Evolutionary conservation across 164 flowering plant genomes (phyloP), one percentile per base, ranked within the genome.

Genomic region (Tetrastigma voinierianum): DNA sequence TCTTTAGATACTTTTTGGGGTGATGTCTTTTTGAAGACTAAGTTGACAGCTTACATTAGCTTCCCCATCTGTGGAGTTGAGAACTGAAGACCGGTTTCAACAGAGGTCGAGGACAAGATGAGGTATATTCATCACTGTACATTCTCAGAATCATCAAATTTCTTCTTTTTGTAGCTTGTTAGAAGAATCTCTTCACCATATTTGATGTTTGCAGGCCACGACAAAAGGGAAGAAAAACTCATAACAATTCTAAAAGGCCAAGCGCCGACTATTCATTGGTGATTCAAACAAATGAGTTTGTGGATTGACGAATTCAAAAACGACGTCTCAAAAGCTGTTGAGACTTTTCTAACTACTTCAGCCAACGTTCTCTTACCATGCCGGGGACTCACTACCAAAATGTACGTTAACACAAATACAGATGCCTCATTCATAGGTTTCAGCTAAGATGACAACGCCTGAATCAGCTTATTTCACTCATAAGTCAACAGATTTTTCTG

Each of bases 1-100:
- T 94, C 2, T 94, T 94, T 81, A 96, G 96, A 94, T 94, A 97
- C 84, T 88, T 56, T 91, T 94, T 97, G 97, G 40, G 91, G 95
- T 72, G 97, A 94, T 0, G 66, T 68, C n/a, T 94, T n/a, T n/a
- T 94, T 76, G 98, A 91, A 72, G 96, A 94, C 64, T 94, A 94
- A 79, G 72, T 91, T 64, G 98, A 44, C 89, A 90, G 70, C 93
- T 94, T 75, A 84, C 87, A 2, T 68, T 94, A 80, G 95, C 95
- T 67, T 77, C 91, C 21, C 64, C 95, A 55, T 72, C 87, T 10
- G 60, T 83, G 15, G 96, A 87, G 45, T 12, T 74, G 87, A 81
- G 62, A 85, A 45, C 84, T 14, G 93, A 86, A 70, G 74, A 70
- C 4, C 80, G 72, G 24, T 73, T 48, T 72, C 86, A 76, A 44